A percentile compares a stretch with the other conserved stretches of the same genome.
Conservation (phyloP, 352 stramenopile genomes). For the Elongisporangium senticosum region DNA sequence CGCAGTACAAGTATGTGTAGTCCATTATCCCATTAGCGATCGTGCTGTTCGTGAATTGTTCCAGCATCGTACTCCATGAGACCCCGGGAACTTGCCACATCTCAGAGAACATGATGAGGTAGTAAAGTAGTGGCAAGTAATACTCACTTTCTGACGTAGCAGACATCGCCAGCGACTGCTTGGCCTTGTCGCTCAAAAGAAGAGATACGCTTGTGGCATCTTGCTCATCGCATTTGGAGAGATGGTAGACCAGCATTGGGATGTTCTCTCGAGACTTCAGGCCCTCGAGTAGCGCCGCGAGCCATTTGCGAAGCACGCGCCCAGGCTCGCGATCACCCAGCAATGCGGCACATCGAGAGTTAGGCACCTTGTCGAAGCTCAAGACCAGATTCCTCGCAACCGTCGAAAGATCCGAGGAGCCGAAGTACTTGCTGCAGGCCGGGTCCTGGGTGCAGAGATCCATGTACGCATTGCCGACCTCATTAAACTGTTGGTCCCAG, state of each 20-base stretch:
- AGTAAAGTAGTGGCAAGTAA: conserved; percentile 27
- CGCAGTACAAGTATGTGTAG: conserved; percentile 34
- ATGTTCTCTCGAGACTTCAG: conserved; percentile 18
- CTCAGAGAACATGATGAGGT: conserved; percentile 47
- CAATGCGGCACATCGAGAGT: conserved; percentile 19
- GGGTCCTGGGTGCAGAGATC: conserved; percentile 11
- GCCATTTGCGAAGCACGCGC: conserved; percentile 11
- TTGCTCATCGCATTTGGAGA: conserved; percentile 20
- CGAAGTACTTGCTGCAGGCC: conserved; percentile 16
- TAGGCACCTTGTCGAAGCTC: conserved; percentile 15
- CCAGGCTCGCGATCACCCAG: conserved; percentile 11
- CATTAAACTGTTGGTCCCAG: conserved; percentile 28
- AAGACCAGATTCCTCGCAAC: conserved; percentile 14
- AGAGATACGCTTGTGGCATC: conserved; percentile 18
- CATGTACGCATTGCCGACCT: conserved; percentile 27
- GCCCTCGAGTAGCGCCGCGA: conserved; percentile 22
- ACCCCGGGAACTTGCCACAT: conserved; percentile 39
- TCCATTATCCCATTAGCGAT: conserved; percentile 6
- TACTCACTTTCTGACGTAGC: conserved; percentile 8
- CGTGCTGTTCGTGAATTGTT: conserved; percentile 15
- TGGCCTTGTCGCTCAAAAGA: conserved; percentile 7
- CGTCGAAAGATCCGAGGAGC: not conserved
- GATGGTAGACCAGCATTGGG: conserved; percentile 25
- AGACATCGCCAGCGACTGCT: conserved; percentile 1
- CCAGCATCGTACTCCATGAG: conserved; percentile 7